Base-by-base conservation (phyloP, 176 grass and related monocot species). In the Raddia guianensis region DNA sequence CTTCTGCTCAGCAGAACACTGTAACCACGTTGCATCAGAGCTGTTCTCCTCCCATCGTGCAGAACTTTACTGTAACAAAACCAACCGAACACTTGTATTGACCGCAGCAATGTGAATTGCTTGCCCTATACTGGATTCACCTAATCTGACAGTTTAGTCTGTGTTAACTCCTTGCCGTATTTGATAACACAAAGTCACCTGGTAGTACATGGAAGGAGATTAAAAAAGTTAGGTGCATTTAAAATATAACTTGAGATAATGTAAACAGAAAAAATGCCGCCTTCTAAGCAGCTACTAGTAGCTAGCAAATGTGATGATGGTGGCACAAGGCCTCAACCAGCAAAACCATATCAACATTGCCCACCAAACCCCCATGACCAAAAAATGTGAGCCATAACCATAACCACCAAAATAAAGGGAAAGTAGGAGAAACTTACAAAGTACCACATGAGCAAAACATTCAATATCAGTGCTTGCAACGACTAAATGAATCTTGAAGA, bases 401-500 rank as follows among this genome's bases (percentile, higher is more conserved):
- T 1, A 37, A 63, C 4, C 8, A 42, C 9, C 3, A 71, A 53
- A 52, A 53, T 33, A 40, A 33, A 87, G 40, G 13, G 33, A 9
- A 44, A 45, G 37, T 58, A 62, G 19, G n/a, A 74, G 47, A 53
- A 44, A 53, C 72, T 85, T 76, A 76, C 76, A 49, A 21, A 20
- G 66, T 59, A 48, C 40, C 58, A 46, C 21, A 45, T 2, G 3
- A 81, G 18, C 42, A 63, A 21, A 70, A 9, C 49, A 20, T 15
- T 19, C 5, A 49, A 15, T 45, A 33, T 81, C 77, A 85, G 32
- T 59, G 13, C 49, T 89, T 89, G 84, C 95, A 95, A 56, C 70
- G 75, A 86, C 90, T 87, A 20, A 98, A 91, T 64, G 90, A 89
- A 85, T 95, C 81, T 78, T 79, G 65, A 67, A 98, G 92, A 86